A percentile compares a stretch with the other conserved stretches of the same genome.
These are phyloP conservation scores for Meripilus lineatus DNA, from an alignment of 1,284 basidiomycete species.

Conservation along the genomic window DNA sequence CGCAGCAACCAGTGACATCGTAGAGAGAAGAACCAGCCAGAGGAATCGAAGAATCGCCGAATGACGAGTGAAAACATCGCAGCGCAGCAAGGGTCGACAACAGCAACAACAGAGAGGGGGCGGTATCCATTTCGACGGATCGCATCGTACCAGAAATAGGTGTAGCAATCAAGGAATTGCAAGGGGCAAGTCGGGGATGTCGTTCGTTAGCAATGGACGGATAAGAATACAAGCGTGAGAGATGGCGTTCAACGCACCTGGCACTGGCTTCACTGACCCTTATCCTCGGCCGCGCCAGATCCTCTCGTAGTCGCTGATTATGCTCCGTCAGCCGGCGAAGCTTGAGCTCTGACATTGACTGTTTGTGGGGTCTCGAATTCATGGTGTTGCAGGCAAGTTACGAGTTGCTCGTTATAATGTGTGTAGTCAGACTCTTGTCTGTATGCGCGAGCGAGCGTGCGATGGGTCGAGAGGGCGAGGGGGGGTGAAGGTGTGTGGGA, in stretches of 20 bases:
- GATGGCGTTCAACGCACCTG: conserved; percentile 50
- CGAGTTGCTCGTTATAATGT: not conserved
- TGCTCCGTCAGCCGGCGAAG: conserved; percentile 90
- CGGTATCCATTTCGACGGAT: not conserved
- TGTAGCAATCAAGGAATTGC: not conserved
- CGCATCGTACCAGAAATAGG: no score
- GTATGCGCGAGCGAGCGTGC: not conserved
- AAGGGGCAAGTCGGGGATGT: not conserved
- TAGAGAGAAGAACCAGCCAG: not conserved
- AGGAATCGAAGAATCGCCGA: conserved; percentile 1
- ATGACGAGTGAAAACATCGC: no score
- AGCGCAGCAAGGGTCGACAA: no score
- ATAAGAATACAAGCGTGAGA: conserved; percentile 1
- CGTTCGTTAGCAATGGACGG: not conserved
- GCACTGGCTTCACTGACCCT: conserved; percentile 89
- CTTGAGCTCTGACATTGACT: conserved; percentile 96
- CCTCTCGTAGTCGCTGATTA: conserved; percentile 88
- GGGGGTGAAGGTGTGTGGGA: not conserved
- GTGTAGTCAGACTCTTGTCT: conserved; percentile 2
- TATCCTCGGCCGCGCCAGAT: conserved; percentile 82
- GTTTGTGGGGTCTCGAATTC: conserved; percentile 61
- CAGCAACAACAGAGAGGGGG: not conserved
- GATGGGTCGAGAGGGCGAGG: not conserved
- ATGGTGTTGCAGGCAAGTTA: conserved; percentile 31
- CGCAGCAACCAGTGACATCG: not conserved